Evolutionary conservation across 2,329 filamentous ascomycete species (phyloP).

Genomic region (Tetracladium maxilliforme): DNA sequence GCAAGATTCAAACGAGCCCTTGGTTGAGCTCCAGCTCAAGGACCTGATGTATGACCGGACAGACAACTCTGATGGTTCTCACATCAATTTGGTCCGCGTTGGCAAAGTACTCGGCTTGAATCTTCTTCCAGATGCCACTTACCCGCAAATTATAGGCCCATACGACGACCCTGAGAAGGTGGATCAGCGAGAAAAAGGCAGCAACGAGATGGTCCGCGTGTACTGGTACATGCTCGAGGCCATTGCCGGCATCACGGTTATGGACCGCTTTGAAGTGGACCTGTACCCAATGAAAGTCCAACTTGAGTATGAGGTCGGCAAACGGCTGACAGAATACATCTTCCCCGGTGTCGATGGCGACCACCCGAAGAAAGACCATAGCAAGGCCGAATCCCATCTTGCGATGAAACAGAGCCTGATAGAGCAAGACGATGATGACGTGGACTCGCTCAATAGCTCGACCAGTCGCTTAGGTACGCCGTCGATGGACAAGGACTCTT

Average conservation of each 20-base stretch:
- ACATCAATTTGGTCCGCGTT: conserved; percentile 82
- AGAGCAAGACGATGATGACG: conserved; percentile 13
- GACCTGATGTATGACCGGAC: conserved; percentile 89
- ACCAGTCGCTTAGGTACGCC: no score
- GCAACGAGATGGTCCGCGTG: conserved; percentile 71
- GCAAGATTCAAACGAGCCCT: conserved; percentile 68
- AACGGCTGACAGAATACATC: conserved; percentile 91
- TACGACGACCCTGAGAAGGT: conserved; percentile 57
- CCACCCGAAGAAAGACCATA: conserved; percentile 15
- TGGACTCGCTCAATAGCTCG: conserved; percentile 28
- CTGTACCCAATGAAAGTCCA: conserved; percentile 89
- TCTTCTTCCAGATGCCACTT: conserved; percentile 76
- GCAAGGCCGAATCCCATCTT: conserved; percentile 47
- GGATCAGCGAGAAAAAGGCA: conserved; percentile 32
- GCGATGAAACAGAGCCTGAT: conserved; percentile 34
- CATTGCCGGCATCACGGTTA: conserved; percentile 91
- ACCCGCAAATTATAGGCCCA: conserved; percentile 89
- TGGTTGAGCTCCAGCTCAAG: conserved; percentile 86
- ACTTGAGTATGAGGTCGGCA: conserved; percentile 81
- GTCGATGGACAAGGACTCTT: no score
- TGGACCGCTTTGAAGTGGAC: conserved; percentile 93
- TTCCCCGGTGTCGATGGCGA: conserved; percentile 61
- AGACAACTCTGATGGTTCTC: conserved; percentile 93
- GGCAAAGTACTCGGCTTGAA: conserved; percentile 82
- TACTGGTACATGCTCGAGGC: conserved; percentile 98